These are phyloP conservation scores for Xylaria grammica DNA, from an alignment of 495 filamentous ascomycete species.

Conservation along the genomic window DNA sequence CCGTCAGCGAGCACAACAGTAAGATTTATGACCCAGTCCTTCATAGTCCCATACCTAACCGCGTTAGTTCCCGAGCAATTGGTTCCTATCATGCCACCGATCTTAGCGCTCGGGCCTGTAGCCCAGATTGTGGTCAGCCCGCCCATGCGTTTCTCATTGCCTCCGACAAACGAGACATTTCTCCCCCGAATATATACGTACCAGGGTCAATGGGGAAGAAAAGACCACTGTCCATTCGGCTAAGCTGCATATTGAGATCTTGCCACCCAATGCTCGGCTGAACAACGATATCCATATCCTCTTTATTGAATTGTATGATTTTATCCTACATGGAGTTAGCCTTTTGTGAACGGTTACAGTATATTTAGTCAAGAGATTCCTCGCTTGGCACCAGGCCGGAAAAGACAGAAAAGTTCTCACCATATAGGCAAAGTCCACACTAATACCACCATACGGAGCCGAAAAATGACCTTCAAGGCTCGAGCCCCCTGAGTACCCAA, in stretches of 20 bases:
- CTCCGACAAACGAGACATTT: constrained; percentile 29
- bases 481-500: constrained; percentile 84
- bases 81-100: constrained; percentile 79
- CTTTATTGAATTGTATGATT: constrained; percentile 76
- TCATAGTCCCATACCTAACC: constrained; percentile 83
- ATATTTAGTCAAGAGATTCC: neutral
- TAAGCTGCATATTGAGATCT: constrained; percentile 79
- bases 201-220: constrained; percentile 92
- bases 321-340: constrained; percentile 50
- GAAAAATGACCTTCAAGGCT: constrained; percentile 90
- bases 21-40: constrained; percentile 83
- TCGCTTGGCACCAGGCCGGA: neutral
- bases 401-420: constrained; percentile 5
- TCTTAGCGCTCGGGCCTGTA: constrained; percentile 64
- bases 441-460: constrained; percentile 82
- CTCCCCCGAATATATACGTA: constrained; percentile 37
- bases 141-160: neutral
- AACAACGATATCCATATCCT: constrained; percentile 91
- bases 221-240: constrained; percentile 68
- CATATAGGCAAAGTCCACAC: constrained; percentile 89
- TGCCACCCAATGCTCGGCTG: constrained; percentile 93
- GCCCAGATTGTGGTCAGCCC: neutral
- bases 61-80: constrained; percentile 83
- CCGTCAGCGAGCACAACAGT: constrained; percentile 82
- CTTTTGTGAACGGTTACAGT: too few relatives aligned